A percentile compares a stretch with the other conserved stretches of the same genome.
Evolutionary conservation across 345 rosid species (phyloP).

Genomic region (Bruguiera gymnorhiza): DNA sequence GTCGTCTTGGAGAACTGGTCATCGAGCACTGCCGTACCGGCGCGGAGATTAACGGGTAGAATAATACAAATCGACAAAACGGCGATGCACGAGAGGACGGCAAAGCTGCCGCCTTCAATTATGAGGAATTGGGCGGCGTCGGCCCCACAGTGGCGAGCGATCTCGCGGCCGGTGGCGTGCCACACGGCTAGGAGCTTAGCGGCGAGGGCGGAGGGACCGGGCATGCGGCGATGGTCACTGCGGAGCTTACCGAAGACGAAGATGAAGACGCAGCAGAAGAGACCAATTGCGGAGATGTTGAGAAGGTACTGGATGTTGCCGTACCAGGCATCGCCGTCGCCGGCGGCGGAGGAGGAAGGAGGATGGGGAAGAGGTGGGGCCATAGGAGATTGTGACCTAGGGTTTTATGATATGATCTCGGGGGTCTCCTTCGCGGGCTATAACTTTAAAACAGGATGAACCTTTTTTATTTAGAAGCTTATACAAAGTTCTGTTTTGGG

Average conservation of each 20-base stretch:
- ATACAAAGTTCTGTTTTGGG: too few species aligned
- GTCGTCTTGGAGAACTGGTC: slow-evolving; percentile 91
- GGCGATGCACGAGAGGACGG: slow-evolving; percentile 48
- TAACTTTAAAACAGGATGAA: neutral
- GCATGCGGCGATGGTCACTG: slow-evolving; percentile 87
- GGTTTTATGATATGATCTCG: slow-evolving; percentile 7
- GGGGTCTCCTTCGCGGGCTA: neutral
- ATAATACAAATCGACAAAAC: slow-evolving; percentile 54
- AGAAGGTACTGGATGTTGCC: slow-evolving; percentile 93
- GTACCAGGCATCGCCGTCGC: slow-evolving; percentile 62
- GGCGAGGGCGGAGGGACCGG: slow-evolving; percentile 64
- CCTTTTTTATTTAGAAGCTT: neutral
- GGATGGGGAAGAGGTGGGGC: slow-evolving; percentile 24
- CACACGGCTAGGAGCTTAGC: slow-evolving; percentile 93
- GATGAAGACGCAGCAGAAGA: slow-evolving; percentile 76
- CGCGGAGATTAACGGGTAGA: slow-evolving; percentile 77
- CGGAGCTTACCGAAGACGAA: slow-evolving; percentile 91
- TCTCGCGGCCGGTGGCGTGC: slow-evolving; percentile 87
- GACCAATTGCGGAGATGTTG: slow-evolving; percentile 79
- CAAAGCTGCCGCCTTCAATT: slow-evolving; percentile 88
- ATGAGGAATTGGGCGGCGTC: slow-evolving; percentile 91
- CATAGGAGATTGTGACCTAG: slow-evolving; percentile 1
- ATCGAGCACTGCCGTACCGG: slow-evolving; percentile 62
- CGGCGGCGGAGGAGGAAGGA: slow-evolving; percentile 27
- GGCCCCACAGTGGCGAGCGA: slow-evolving; percentile 89